Base-by-base conservation (phyloP, 2,329 filamentous ascomycete genomes). In the Exophiala sideris region DNA sequence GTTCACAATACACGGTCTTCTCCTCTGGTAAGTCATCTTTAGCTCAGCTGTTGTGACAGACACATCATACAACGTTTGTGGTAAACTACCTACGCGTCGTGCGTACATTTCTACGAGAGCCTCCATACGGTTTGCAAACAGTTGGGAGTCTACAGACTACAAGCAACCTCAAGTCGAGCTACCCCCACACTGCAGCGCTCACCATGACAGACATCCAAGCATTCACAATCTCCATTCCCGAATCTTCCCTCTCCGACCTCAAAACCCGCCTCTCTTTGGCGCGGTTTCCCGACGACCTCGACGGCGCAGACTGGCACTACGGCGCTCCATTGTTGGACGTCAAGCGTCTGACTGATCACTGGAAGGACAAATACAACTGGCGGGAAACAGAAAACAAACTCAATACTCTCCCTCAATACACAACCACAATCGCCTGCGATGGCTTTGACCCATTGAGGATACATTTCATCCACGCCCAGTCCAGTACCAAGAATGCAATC, bases 401-500 rank as follows among this genome's bases (percentile, higher is more conserved):
- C 9, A 88, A 88, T 64, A 55, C 76, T 29, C 67, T 86, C 5
- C 79, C 82, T 0, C 83, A 88, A 46, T 87, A 77, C 68, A 76
- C 71, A 1, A 79, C 78, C 0, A 65, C 63, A 1, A 58, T 63
- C 54, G 24, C 45, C 10, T 52, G 50, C 29, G 45, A 57, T 5
- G 56, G 52, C 44, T 59, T 52, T 39, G 59, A 56, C 3, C 21
- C 44, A 11, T 36, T 62, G 11, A 41, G 51, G 11, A 52, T 74
- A 46, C 72, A 74, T 62, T 73, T 73, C 59, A 50, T 74, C 21
- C 68, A 73, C 60, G 64, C 69, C 38, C 56, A 53, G 45, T 60
- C 56, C 29, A 18, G 42, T 6, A 52, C 58, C 14, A 48, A 56
- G 16, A 53, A 60, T 36, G 64, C 64, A 5, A 63, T 66, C 12